These are phyloP conservation scores for Grosmannia clavigera DNA, from an alignment of 2,329 filamentous ascomycete genomes.

Conservation along the genomic window DNA sequence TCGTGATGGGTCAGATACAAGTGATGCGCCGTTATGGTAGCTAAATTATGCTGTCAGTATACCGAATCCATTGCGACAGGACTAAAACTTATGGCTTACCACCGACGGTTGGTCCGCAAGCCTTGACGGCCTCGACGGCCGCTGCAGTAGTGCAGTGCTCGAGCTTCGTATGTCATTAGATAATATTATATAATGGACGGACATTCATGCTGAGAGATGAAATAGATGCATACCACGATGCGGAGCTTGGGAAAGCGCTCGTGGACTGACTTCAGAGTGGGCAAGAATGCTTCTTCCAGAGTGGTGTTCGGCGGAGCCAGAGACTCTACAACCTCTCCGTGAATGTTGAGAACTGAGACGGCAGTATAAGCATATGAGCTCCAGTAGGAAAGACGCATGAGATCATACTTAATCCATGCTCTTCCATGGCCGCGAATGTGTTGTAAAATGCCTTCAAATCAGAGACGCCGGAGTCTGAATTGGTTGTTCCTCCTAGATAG, in stretches of 20 bases:
- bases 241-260: conserved; percentile 59
- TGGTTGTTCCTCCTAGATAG: conserved; percentile 44
- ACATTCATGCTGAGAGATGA: background rate
- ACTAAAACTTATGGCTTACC: conserved; percentile 17
- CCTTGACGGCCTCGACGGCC: conserved; percentile 63
- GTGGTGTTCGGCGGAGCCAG: conserved; percentile 24
- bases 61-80: background rate
- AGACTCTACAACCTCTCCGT: conserved; percentile 56
- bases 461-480: conserved; percentile 56
- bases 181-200: background rate
- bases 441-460: conserved; percentile 59
- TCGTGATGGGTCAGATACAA: conserved; percentile 43
- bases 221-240: conserved; percentile 32
- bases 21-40: conserved; percentile 79
- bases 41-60: conserved; percentile 18
- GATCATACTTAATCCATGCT: conserved; percentile 46
- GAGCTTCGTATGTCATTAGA: conserved; percentile 1
- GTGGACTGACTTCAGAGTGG: conserved; percentile 64
- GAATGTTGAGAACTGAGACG: conserved; percentile 50
- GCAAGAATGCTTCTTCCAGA: conserved; percentile 62
- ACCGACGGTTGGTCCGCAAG: conserved; percentile 65
- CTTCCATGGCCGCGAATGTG: conserved; percentile 83
- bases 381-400: background rate
- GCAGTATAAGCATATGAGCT: background rate
- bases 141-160: conserved; percentile 80